phyloP scores from a whole-genome alignment of 345 rosid genomes.

The Lenwebbia sp. region DNA sequence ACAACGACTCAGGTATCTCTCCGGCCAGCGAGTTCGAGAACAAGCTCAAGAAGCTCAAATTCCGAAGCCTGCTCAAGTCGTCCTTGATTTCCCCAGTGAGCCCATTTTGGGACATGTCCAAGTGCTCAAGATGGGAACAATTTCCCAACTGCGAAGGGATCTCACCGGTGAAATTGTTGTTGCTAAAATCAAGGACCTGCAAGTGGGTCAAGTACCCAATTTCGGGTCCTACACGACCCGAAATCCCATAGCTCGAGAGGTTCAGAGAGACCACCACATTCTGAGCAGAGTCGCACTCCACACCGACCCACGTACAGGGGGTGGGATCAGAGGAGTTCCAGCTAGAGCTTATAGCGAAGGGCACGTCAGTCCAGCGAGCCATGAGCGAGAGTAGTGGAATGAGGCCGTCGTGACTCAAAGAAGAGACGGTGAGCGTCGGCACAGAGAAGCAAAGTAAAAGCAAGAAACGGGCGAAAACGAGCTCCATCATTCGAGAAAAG shows the following conservation, averaged over 20 bases:
- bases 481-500: conserved; percentile 3
- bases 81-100: conserved; percentile 47
- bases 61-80: conserved; percentile 22
- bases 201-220: conserved; percentile 29
- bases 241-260: conserved; percentile 31
- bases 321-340: conserved; percentile 47
- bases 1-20: conserved; percentile 46
- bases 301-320: conserved; percentile 57
- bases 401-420: conserved; percentile 37
- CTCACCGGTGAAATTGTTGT: conserved; percentile 37
- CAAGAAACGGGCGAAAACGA: not conserved
- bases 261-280: conserved; percentile 25
- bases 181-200: conserved; percentile 34
- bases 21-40: conserved; percentile 40
- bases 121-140: conserved; percentile 30
- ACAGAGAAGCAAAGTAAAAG: conserved; percentile 1
- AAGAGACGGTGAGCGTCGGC: conserved; percentile 1
- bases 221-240: conserved; percentile 54
- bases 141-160: conserved; percentile 41
- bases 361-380: conserved; percentile 32
- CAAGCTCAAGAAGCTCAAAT: conserved; percentile 20
- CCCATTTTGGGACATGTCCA: conserved; percentile 47
- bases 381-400: conserved; percentile 35
- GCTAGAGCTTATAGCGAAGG: conserved; percentile 22
- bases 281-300: conserved; percentile 28